These are phyloP conservation scores for Zymoseptoria brevis DNA, from an alignment of 2,329 filamentous ascomycete genomes.

Conservation along the genomic window DNA sequence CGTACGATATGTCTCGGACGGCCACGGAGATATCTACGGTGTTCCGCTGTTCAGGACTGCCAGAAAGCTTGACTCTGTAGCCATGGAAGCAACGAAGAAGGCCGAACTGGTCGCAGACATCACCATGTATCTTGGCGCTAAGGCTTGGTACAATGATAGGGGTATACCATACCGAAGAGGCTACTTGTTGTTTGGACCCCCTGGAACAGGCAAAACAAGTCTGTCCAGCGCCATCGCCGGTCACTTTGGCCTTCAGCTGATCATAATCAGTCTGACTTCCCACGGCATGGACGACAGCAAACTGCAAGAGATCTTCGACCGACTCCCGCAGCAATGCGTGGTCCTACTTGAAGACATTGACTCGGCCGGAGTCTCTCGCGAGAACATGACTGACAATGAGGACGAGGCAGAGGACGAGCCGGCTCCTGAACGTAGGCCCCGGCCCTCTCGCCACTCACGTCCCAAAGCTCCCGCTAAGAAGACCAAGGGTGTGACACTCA, in stretches of 20 bases:
- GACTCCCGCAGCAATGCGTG: constrained; percentile 96
- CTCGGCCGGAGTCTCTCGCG: constrained; percentile 84
- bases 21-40: constrained; percentile 25
- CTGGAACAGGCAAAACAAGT: constrained; percentile 93
- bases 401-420: neutral
- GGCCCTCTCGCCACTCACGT: neutral
- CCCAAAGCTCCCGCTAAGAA: too few relatives aligned
- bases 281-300: constrained; percentile 92
- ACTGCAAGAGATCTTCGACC: constrained; percentile 94
- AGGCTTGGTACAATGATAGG: constrained; percentile 70
- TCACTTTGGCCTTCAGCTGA: constrained; percentile 91
- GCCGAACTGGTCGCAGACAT: constrained; percentile 58
- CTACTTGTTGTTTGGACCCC: constrained; percentile 76
- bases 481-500: constrained; percentile 53
- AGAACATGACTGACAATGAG: constrained; percentile 38
- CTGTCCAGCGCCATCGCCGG: constrained; percentile 94
- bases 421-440: neutral
- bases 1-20: constrained; percentile 10
- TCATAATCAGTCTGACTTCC: constrained; percentile 90
- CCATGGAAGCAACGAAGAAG: constrained; percentile 60
- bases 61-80: constrained; percentile 64
- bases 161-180: constrained; percentile 72
- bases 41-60: constrained; percentile 47
- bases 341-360: constrained; percentile 99
- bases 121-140: constrained; percentile 64